Conservation (phyloP, 768 basidiomycete genomes). For the Hypholoma sublateritium region DNA sequence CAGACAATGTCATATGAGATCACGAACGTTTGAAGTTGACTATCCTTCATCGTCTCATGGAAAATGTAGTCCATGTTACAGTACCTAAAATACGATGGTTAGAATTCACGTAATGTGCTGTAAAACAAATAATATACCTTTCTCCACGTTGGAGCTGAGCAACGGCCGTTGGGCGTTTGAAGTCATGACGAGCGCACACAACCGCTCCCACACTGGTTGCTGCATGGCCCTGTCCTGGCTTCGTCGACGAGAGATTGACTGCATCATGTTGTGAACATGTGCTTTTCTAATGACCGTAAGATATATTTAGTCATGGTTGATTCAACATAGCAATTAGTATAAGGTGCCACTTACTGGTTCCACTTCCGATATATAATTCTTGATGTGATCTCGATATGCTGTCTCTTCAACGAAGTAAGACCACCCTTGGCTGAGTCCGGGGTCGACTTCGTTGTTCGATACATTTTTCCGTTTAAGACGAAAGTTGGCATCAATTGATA, state of each 20-base stretch:
- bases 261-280: too few relatives aligned
- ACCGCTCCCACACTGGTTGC: too few relatives aligned
- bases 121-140: too few relatives aligned
- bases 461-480: slow-evolving; percentile 27
- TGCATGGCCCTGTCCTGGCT: too few relatives aligned
- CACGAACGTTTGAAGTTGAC: neutral
- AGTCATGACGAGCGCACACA: too few relatives aligned
- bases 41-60: slow-evolving; percentile 1
- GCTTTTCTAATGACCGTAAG: too few relatives aligned
- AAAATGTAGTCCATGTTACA: slow-evolving; percentile 33
- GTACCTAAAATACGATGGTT: slow-evolving; percentile 16
- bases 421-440: neutral
- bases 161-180: too few relatives aligned
- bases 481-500: slow-evolving; percentile 24
- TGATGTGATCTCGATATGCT: neutral
- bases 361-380: neutral
- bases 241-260: too few relatives aligned
- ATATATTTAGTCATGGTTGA: too few relatives aligned
- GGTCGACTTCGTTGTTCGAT: slow-evolving; percentile 6
- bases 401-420: neutral
- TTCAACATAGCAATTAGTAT: too few relatives aligned
- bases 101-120: too few relatives aligned
- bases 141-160: too few relatives aligned
- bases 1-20: neutral
- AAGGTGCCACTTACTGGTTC: neutral